Evolutionary conservation across 2,329 filamentous ascomycete genomes (phyloP).

Genomic region (Lachnellula subtilissima): DNA sequence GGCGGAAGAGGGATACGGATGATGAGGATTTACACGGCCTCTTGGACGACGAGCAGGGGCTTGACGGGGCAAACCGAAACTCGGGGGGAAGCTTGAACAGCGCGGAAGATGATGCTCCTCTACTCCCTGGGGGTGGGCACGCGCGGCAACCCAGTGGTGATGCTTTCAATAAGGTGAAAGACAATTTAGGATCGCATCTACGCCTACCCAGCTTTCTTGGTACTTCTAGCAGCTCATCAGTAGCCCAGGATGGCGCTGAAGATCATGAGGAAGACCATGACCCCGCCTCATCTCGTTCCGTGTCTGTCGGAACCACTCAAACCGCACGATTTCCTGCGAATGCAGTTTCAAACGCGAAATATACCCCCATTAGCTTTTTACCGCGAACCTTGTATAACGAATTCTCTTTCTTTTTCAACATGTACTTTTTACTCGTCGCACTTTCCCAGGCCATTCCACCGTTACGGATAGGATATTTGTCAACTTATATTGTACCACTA

Average conservation of each 20-base stretch:
- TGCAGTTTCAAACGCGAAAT: constrained; percentile 93
- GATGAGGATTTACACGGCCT: constrained; percentile 65
- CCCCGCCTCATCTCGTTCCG: constrained; percentile 65
- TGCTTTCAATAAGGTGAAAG: constrained; percentile 38
- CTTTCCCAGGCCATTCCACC: constrained; percentile 88
- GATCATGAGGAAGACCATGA: constrained; percentile 52
- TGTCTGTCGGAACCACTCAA: constrained; percentile 72
- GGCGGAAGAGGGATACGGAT: constrained; percentile 48
- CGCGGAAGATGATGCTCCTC: constrained; percentile 68
- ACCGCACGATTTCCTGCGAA: constrained; percentile 79
- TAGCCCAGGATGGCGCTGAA: constrained; percentile 30
- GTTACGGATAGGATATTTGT: constrained; percentile 87
- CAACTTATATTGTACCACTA: constrained; percentile 88
- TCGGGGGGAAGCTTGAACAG: constrained; percentile 53
- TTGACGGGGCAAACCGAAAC: constrained; percentile 44
- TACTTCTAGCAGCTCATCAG: constrained; percentile 19
- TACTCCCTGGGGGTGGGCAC: constrained; percentile 46
- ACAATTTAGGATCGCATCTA: constrained; percentile 48
- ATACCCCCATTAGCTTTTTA: constrained; percentile 90
- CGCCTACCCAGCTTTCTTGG: constrained; percentile 66
- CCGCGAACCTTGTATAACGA: constrained; percentile 96
- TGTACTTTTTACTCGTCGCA: constrained; percentile 95
- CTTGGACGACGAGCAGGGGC: constrained; percentile 56
- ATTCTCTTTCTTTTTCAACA: constrained; percentile 99
- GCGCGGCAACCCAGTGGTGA: constrained; percentile 34